Percentiles rank a stretch among this genome's conserved stretches.
Evolutionary conservation across 2,329 filamentous ascomycete genomes (phyloP).

Genomic region (Colletotrichum acutatum): DNA sequence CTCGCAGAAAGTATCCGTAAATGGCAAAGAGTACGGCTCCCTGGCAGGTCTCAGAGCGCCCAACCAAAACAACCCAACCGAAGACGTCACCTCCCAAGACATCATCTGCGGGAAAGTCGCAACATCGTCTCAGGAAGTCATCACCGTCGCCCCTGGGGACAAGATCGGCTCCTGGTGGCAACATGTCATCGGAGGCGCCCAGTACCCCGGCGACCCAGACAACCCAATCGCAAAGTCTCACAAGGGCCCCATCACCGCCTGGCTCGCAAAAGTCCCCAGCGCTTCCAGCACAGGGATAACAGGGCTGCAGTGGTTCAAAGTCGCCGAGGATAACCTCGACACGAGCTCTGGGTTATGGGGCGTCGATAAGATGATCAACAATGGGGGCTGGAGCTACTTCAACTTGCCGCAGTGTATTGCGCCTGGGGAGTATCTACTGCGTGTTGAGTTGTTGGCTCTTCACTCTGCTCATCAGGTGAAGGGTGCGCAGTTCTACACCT

Average conservation of each 20-base stretch:
- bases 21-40: constrained; percentile 30
- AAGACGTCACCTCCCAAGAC: constrained; percentile 58
- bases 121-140: constrained; percentile 53
- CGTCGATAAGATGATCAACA: constrained; percentile 56
- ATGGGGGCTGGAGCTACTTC: constrained; percentile 59
- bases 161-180: constrained; percentile 63
- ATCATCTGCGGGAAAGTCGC: constrained; percentile 61
- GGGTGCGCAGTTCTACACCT: constrained; percentile 64
- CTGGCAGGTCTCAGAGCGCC: constrained; percentile 30
- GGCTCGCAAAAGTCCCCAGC: constrained; percentile 64
- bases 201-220: constrained; percentile 59
- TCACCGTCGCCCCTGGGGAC: constrained; percentile 62
- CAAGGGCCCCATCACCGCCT: constrained; percentile 65
- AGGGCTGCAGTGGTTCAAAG: constrained; percentile 45
- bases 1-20: constrained; percentile 26
- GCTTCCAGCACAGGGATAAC: constrained; percentile 54
- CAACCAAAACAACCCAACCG: constrained; percentile 61
- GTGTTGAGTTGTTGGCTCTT: constrained; percentile 64
- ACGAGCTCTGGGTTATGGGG: constrained; percentile 57
- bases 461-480: constrained; percentile 57
- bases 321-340: constrained; percentile 61
- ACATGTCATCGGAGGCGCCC: constrained; percentile 64
- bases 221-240: constrained; percentile 66
- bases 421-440: constrained; percentile 64
- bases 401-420: constrained; percentile 62